These are phyloP conservation scores for Heliamphora pulchella DNA, from an alignment of 179 eudicot genomes.

Conservation along the genomic window DNA sequence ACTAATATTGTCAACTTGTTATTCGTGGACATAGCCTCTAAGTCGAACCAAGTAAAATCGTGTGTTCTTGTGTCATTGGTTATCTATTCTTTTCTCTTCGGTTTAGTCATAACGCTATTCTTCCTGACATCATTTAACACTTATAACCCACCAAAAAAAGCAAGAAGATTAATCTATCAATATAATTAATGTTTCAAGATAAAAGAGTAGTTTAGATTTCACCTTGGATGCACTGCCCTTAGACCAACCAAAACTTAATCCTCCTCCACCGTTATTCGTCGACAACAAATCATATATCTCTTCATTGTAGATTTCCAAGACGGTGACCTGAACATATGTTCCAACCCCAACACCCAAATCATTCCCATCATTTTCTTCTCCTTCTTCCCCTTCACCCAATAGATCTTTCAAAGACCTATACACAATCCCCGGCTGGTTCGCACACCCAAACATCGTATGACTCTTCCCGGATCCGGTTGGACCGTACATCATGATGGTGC, in stretches of 20 bases:
- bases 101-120: too few species aligned
- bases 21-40: too few species aligned
- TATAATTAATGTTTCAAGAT: not conserved
- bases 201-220: not conserved
- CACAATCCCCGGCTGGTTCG: conserved; percentile 82
- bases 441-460: conserved; percentile 69
- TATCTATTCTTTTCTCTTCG: too few species aligned
- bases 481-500: conserved; percentile 83
- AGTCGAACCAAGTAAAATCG: too few species aligned
- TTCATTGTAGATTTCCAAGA: conserved; percentile 89
- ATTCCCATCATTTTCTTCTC: conserved; percentile 14
- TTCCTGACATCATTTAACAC: not conserved
- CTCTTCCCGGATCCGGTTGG: conserved; percentile 89
- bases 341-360: conserved; percentile 25
- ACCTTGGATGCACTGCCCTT: conserved; percentile 85
- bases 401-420: conserved; percentile 66
- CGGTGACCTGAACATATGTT: conserved; percentile 81
- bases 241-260: conserved; percentile 72
- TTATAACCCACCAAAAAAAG: not conserved
- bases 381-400: conserved; percentile 41
- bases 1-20: too few species aligned
- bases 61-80: too few species aligned
- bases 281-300: conserved; percentile 90
- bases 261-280: conserved; percentile 58
- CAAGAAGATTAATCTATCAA: not conserved